Base-by-base conservation (phyloP, 2,329 filamentous ascomycete genomes). In the Colletotrichum chrysophilum region DNA sequence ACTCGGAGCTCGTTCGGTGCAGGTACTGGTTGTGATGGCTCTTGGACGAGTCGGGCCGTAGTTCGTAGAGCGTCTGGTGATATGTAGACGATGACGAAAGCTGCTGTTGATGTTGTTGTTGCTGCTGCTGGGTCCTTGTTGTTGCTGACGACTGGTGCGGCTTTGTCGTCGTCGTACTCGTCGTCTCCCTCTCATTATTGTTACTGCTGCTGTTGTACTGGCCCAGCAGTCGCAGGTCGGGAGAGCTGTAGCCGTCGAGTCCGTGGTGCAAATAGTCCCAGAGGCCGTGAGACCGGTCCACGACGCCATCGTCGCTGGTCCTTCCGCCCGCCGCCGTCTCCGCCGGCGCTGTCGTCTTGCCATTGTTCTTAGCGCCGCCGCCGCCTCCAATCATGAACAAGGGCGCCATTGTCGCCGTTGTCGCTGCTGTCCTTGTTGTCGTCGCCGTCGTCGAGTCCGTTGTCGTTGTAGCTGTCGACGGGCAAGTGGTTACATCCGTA, bases 211-310 rank as follows among this genome's bases (percentile, higher is more conserved):
- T 67, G 12, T 61, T 21, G 18, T 43, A 24, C 66, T 61, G 34
- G 24, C 16, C 18, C 38, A 65, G 55, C 38, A 62, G 55, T 28
- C 70, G 62, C 56, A 75, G 56, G 18, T 75, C 73, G 36, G 69
- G 69, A 26, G 64, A 68, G 69, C 73, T 72, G 69, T 75, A 58
- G 61, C 73, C 73, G 69, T 75, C 73, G 69, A 75, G 56, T n/a
- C 69, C 73, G 48, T 75, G 69, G 28, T 75, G 73, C 68, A 75
- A 56, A 58, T 75, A 75, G 73, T 75, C 28, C 73, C 69, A 75
- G 36, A 75, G 73, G 16, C 56, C 73, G 62, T 66, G 69, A 18
- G 62, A 68, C 69, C 73, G 30, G 55, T 75, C 73, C 21, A 24
- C 69, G 73, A 24, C 69, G 73, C 73, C 43, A 72, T 72, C 73